Evolutionary conservation across 108 stramenopile species (phyloP), one percentile per base, ranked within the genome.

Genomic region (Seminavis robusta): DNA sequence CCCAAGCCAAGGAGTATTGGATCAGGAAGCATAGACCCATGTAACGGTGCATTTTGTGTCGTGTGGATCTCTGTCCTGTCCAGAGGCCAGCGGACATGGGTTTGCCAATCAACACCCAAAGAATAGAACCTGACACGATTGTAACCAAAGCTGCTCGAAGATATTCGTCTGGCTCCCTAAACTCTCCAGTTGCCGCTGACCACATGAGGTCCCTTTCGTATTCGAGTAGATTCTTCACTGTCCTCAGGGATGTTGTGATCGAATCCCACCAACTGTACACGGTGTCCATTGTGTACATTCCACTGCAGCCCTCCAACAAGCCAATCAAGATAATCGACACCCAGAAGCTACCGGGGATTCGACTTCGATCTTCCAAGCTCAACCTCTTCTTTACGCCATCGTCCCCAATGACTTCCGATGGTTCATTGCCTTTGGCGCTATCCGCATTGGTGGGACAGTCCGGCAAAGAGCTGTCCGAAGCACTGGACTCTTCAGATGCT

Each of bases 1-100:
- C 25, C 71, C 71, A 72, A n/a, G 63, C 63, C 2, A 54, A 26
- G 17, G 63, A 33, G 30, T 72, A 72, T 33, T 72, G 71, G 10
- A 59, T 38, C 16, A 72, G 49, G 37, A 51, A 72, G 0, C 41
- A 9, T 13, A 72, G 29, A 34, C 71, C 71, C 63, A 63, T 64
- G 37, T 64, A 72, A 26, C 71, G 62, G 59, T 72, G 71, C 20
- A 63, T 28, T 25, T 44, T 45, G 42, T 72, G 71, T 36, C 46
- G 43, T 1, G 32, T 45, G 24, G 71, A 48, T 25, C 63, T 33
- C 2, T 28, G 19, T 31, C 62, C 63, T 10, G 71, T 72, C 71
- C 71, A 72, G 19, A 72, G 57, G 16, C 71, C 71, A 26, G 62
- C 71, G 6, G 40, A 16, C 0, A 64, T 21, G 0, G 71, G 71